Conservation (phyloP, 768 basidiomycete species). For the Phaeotremella skinneri region DNA sequence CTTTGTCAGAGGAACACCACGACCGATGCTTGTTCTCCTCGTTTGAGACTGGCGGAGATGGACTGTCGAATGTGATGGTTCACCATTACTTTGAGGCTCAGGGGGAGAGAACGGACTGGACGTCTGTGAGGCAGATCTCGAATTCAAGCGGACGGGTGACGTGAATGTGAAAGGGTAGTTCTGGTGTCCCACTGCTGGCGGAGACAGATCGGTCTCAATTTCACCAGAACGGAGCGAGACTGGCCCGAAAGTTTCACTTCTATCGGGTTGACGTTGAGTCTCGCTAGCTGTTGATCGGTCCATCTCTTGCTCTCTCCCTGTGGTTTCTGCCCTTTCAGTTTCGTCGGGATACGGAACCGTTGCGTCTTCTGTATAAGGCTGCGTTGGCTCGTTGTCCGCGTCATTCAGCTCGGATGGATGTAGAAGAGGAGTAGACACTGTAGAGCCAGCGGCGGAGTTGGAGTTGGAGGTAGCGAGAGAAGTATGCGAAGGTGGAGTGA, state of each 20-base stretch:
- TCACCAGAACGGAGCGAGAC: constrained; percentile 22
- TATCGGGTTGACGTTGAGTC: neutral
- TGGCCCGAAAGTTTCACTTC: neutral
- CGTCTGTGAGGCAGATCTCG: neutral
- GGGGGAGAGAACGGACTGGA: neutral
- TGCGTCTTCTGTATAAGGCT: too few relatives aligned
- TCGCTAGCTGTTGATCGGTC: neutral
- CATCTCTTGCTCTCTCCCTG: neutral
- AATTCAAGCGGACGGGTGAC: constrained; percentile 20
- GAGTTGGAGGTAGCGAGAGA: constrained; percentile 17
- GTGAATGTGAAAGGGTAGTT: constrained; percentile 36
- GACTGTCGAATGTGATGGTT: constrained; percentile 27
- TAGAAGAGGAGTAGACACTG: neutral
- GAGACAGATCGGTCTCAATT: constrained; percentile 34
- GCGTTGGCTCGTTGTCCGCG: neutral
- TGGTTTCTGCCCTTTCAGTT: neutral
- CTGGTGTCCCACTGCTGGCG: constrained; percentile 15
- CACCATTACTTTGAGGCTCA: constrained; percentile 14
- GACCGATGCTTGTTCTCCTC: neutral
- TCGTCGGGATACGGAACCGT: neutral
- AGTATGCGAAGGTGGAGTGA: constrained; percentile 37
- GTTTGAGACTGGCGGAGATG: constrained; percentile 2
- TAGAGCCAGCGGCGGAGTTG: constrained; percentile 4
- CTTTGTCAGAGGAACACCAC: neutral
- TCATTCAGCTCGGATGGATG: neutral